Evolutionary conservation across 495 filamentous ascomycete species (phyloP).

Genomic region (Bacidia gigantensis): DNA sequence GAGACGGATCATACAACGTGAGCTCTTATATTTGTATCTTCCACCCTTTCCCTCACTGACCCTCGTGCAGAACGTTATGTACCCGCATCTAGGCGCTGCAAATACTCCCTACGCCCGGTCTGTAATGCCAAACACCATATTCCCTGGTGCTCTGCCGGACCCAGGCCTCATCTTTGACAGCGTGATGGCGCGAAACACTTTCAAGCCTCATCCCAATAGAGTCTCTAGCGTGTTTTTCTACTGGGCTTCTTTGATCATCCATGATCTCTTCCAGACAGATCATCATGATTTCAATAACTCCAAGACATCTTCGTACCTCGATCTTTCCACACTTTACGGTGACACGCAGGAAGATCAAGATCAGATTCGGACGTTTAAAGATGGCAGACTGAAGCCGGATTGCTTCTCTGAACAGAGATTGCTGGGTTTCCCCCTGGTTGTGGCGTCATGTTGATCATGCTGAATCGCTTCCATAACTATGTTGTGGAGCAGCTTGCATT

Average conservation of each 20-base stretch:
- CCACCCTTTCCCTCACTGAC: not conserved
- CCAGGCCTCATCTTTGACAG: conserved; percentile 40
- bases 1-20: conserved; percentile 54
- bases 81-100: conserved; percentile 41
- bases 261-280: conserved; percentile 46
- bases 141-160: conserved; percentile 39
- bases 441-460: conserved; percentile 42
- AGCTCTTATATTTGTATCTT: not conserved
- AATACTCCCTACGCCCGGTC: conserved; percentile 42
- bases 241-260: conserved; percentile 34
- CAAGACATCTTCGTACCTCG: conserved; percentile 45
- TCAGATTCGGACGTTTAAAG: conserved; percentile 39
- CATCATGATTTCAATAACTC: conserved; percentile 37
- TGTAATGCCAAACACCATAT: conserved; percentile 36
- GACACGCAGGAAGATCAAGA: conserved; percentile 43
- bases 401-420: conserved; percentile 42
- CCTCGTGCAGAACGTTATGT: conserved; percentile 30
- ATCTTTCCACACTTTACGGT: conserved; percentile 45
- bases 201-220: conserved; percentile 41
- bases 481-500: conserved; percentile 51
- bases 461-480: conserved; percentile 65
- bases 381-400: conserved; percentile 45
- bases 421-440: conserved; percentile 41
- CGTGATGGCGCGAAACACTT: conserved; percentile 37
- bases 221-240: conserved; percentile 47